Base-by-base conservation (phyloP, 108 stramenopile genomes). In the Thalassiosira profunda region DNA sequence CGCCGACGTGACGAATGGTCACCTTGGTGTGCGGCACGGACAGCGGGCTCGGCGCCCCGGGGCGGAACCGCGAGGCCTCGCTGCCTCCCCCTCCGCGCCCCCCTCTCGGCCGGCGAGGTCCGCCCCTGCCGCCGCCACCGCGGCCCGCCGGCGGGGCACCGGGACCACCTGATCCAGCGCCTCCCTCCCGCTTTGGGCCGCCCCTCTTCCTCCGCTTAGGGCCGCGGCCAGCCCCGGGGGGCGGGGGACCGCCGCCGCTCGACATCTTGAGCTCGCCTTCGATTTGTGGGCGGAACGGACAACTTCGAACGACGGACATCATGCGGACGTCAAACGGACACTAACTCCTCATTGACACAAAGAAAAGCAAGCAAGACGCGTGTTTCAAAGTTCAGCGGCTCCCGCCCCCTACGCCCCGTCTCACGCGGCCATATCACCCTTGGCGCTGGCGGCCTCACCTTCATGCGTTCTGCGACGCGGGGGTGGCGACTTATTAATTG, bases 11-110 rank as follows among this genome's bases (percentile, higher is more conserved):
- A 25, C 79, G 73, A 10, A 80, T 15, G 4, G 79, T 75, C 10
- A 80, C 73, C 31, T 80, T 80, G 61, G 70, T 69, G 38, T 62
- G 59, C 10, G 79, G 79, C 18, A 80, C 40, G 33, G 74, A 74
- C 21, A 79, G 23, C n/a, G 76, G 74, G 12, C 66, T 67, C 1
- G 58, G 36, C 33, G 51, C 70, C 60, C 37, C 62, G 38, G 34
- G 36, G 20, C 38, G 45, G 60, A 41, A 55, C 54, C 49, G 56
- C 4, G 52, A 46, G 0, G 52, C 43, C n/a, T 14, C 2, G 14
- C 38, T 26, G 10, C 46, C 47, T 5, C 67, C 55, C 0, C 70
- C 51, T 10, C 57, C 44, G 37, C 68, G 47, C 15, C 69, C 45
- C 18, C 69, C 40, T 8, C 58, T 58, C 7, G 37, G 24, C 1